phyloP scores from a whole-genome alignment of 2,329 filamentous ascomycete species.

The Penicillium verrucosum region DNA sequence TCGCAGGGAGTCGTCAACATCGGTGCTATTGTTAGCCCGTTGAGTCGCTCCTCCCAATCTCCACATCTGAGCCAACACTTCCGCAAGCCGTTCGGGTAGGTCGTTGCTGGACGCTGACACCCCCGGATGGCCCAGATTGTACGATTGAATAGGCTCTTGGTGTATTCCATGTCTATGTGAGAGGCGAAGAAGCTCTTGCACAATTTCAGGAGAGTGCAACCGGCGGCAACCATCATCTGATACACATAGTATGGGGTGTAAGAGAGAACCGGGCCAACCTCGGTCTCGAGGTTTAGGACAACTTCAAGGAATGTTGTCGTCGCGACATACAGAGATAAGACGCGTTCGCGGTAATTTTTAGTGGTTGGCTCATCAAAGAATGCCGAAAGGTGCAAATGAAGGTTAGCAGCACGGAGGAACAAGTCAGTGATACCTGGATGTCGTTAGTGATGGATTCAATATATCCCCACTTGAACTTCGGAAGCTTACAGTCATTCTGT shows the following conservation, averaged over 20 bases:
- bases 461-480: not conserved
- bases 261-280: conserved; percentile 48
- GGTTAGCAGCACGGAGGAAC: conserved; percentile 46
- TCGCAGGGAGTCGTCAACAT: conserved; percentile 50
- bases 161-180: conserved; percentile 55
- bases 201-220: conserved; percentile 62
- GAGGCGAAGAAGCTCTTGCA: conserved; percentile 63
- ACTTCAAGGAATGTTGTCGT: conserved; percentile 48
- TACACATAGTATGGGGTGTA: conserved; percentile 62
- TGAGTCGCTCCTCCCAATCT: conserved; percentile 44
- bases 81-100: conserved; percentile 60
- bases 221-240: conserved; percentile 64
- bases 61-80: conserved; percentile 66
- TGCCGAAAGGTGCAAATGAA: conserved; percentile 49
- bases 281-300: conserved; percentile 45
- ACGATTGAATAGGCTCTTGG: conserved; percentile 56
- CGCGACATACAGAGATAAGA: conserved; percentile 46
- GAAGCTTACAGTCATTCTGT: conserved; percentile 40
- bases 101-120: conserved; percentile 63
- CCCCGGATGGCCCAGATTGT: conserved; percentile 58
- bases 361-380: conserved; percentile 50
- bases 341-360: conserved; percentile 46
- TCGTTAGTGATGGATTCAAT: not conserved
- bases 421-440: conserved; percentile 44
- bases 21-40: conserved; percentile 27